Percentiles rank a stretch among this genome's conserved stretches.
phyloP scores from a whole-genome alignment of 768 basidiomycete species.

The Tricholoma terreum region DNA sequence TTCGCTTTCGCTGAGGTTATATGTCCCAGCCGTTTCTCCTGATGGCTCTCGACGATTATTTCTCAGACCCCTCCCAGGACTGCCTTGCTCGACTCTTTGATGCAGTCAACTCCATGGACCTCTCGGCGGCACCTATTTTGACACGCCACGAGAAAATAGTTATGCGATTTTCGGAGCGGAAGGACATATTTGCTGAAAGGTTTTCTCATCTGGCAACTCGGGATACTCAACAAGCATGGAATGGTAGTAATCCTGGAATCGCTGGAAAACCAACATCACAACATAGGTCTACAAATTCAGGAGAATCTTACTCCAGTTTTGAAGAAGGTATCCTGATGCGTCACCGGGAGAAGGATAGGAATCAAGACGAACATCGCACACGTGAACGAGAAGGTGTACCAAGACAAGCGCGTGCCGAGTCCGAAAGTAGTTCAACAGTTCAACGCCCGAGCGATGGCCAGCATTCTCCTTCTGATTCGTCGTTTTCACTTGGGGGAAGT shows the following conservation, averaged over 20 bases:
- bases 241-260: conserved; percentile 20
- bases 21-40: conserved; percentile 78
- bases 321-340: conserved; percentile 64
- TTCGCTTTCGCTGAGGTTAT: conserved; percentile 7
- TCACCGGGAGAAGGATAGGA: conserved; percentile 25
- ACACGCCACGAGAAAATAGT: conserved; percentile 83
- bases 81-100: conserved; percentile 89
- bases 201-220: conserved; percentile 41
- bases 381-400: conserved; percentile 29
- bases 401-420: conserved; percentile 30
- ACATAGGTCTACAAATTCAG: conserved; percentile 51
- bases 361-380: conserved; percentile 34
- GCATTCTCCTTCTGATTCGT: conserved; percentile 65
- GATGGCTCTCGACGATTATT: conserved; percentile 95
- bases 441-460: conserved; percentile 30
- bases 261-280: conserved; percentile 28
- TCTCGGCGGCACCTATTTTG: conserved; percentile 73
- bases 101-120: conserved; percentile 88
- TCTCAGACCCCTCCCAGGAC: conserved; percentile 82
- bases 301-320: conserved; percentile 64
- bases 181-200: conserved; percentile 89
- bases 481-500: conserved; percentile 75
- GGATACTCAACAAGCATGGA: conserved; percentile 26
- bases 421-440: conserved; percentile 33
- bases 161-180: conserved; percentile 86